These are phyloP conservation scores for Phanerochaete carnosa DNA, from an alignment of 768 basidiomycete species.

Conservation along the genomic window DNA sequence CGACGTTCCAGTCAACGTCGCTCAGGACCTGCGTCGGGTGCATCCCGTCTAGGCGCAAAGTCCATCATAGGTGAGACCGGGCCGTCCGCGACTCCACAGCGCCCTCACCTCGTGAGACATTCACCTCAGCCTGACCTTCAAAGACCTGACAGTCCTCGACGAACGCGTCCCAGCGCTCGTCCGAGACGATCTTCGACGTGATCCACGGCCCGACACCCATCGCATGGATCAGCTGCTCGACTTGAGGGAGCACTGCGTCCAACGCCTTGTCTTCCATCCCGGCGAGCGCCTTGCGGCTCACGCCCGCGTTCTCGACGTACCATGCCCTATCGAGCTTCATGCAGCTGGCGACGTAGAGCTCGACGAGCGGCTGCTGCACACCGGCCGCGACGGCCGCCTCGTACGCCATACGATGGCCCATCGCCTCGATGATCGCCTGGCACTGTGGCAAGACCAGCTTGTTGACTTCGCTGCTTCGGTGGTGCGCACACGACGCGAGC, in stretches of 20 bases:
- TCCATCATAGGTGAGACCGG: constrained; percentile 18
- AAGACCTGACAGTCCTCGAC: constrained; percentile 19
- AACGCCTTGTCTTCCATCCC: constrained; percentile 20
- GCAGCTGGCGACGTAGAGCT: constrained; percentile 24
- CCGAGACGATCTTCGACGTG: constrained; percentile 26
- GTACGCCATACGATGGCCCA: constrained; percentile 32
- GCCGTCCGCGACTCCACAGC: constrained; percentile 15
- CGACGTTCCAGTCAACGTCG: background rate
- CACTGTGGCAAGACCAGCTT: constrained; percentile 30
- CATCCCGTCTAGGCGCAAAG: background rate
- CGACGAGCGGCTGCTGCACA: constrained; percentile 22
- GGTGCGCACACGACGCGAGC: constrained; percentile 25
- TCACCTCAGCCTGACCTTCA: constrained; percentile 18
- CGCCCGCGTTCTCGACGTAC: constrained; percentile 37
- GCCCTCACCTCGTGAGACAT: constrained; percentile 10
- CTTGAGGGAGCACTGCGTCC: constrained; percentile 19
- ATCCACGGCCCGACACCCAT: constrained; percentile 25
- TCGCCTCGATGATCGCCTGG: constrained; percentile 22
- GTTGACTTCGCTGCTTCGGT: constrained; percentile 51
- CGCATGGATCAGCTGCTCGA: constrained; percentile 16
- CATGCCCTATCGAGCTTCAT: constrained; percentile 28
- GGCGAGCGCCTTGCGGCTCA: constrained; percentile 45
- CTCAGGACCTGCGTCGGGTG: background rate
- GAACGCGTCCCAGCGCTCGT: constrained; percentile 25
- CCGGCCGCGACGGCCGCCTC: constrained; percentile 29